Evolutionary conservation across 192 early-diverging fungal species (phyloP), one percentile per base, ranked within the genome.

Genomic region (Podila epicladia): DNA sequence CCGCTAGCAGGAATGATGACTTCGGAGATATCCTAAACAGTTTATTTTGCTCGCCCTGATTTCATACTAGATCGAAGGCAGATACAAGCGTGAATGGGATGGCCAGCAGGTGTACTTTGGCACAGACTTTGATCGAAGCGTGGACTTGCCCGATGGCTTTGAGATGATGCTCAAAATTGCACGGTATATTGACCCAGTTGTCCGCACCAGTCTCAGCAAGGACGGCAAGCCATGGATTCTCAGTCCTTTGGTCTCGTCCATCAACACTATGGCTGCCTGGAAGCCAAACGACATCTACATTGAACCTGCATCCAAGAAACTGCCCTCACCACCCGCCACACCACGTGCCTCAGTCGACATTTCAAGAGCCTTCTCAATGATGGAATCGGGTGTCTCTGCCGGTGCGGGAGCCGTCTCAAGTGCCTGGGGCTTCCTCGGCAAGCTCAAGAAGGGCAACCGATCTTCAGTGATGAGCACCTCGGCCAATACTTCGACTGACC

Each of bases 191-290:
- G 82, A 83, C 50, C 82, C 82, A 6, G 82, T 76, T 49, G 77
- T 80, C 45, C 35, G 37, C 9, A 64, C 77, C 17, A 58, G 31
- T 26, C 24, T 72, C 38, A 58, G 61, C 53, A 68, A 69, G 26
- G 77, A 80, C 9, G 70, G 70, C 11, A 72, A 80, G 55, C 77
- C 77, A 22, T 80, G 77, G 77, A 64, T 80, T 45, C 67, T 80
- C 31, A 80, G 77, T 32, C 77, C 77, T 29, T 45, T 80, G 50
- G 77, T 80, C 33, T 80, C 77, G 9, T 80, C 77, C 62, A 80
- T 80, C 65, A 80, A 80, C 38, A 73, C 77, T 26, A 72, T 80
- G 70, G 48, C 77, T 1, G 77, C 77, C n/a, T 80, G 77, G 77
- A 71, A 45, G 28, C 71, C 70, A 17, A 26, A 65, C 15, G 77